Base-by-base conservation (phyloP, 2,329 filamentous ascomycete genomes). In the Hortaea sp. region DNA sequence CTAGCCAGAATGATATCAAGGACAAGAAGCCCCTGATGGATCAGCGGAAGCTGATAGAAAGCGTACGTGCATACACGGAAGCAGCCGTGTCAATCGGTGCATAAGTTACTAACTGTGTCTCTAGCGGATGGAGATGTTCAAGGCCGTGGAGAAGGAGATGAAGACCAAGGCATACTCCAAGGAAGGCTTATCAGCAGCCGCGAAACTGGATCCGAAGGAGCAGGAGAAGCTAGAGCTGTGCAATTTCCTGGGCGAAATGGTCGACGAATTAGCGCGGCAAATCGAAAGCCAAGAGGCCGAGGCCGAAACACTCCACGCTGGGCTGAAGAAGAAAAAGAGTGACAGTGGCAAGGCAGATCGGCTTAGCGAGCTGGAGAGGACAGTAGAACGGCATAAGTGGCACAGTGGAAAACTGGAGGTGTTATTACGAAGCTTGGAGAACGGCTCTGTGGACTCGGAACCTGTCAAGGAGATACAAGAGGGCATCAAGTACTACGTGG, bases 121-220 rank as follows among this genome's bases (percentile, higher is more conserved):
- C 35, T 29, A 92, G 87, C 84, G 90, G 85, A 98, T 98, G 92
- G 92, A 98, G 71, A 88, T 88, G 62, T 98, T 98, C 79, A 98
- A 98, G 73, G 90, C 89, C n/a, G 92, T 98, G 44, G 92, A 98
- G 69, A 98, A 98, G 75, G 92, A 95, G 62, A 97, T 98, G 92
- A 98, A 98, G 76, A 98, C 92, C 47, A 98, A 98, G 69, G 92
- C 92, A 51, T 98, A 95, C 70, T 97, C 92, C 52, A 97, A 98
- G 74, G 92, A 97, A 69, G 92, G 92, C 39, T 72, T 98, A 54
- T 92, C 87, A 53, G 86, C 90, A 44, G 88, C 88, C 28, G 83
- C 88, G 43, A 94, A 94, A 68, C 77, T 97, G 53, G 92, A 98
- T 70, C 92, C 92, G n/a, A 94, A 89, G 65, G 92, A 97, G 67